Conservation (phyloP, 1,139 yeast species). For the Sugiyamaella xylanicola region DNA sequence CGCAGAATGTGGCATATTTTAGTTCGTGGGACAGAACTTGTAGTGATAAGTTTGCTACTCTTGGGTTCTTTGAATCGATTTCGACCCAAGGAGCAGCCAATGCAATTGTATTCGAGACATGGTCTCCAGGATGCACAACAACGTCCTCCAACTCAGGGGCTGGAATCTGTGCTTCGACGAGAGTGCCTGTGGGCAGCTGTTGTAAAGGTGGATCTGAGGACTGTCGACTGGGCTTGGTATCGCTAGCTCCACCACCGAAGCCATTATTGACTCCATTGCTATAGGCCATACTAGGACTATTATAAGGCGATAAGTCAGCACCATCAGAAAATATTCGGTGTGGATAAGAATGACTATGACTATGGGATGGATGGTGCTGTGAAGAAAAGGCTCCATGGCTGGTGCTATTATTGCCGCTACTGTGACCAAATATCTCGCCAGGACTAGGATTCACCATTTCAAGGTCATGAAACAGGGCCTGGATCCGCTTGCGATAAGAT, state of each 20-base stretch:
- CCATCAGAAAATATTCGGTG: constrained; percentile 16
- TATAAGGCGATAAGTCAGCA: constrained; percentile 7
- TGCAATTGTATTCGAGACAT: constrained; percentile 50
- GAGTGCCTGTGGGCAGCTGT: constrained; percentile 5
- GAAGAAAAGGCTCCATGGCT: background rate
- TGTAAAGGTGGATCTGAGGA: constrained; percentile 7
- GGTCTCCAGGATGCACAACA: constrained; percentile 42
- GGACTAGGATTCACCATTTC: constrained; percentile 21
- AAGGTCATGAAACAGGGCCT: constrained; percentile 33
- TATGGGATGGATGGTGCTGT: background rate
- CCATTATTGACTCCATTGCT: background rate
- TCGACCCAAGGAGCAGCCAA: constrained; percentile 66
- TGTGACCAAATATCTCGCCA: background rate
- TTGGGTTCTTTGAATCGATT: constrained; percentile 53
- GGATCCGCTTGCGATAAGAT: constrained; percentile 37
- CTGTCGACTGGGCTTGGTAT: too few relatives aligned
- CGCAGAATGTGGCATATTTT: constrained; percentile 59
- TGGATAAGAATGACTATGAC: constrained; percentile 8
- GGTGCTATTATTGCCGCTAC: background rate
- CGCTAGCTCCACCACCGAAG: background rate
- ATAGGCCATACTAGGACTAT: constrained; percentile 5
- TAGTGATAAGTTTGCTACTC: constrained; percentile 53
- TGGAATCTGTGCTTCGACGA: constrained; percentile 12
- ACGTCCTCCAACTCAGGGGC: constrained; percentile 35
- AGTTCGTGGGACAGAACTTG: constrained; percentile 60